phyloP scores from a whole-genome alignment of 2,329 filamentous ascomycete genomes.

The Raffaelea deltoideospora region DNA sequence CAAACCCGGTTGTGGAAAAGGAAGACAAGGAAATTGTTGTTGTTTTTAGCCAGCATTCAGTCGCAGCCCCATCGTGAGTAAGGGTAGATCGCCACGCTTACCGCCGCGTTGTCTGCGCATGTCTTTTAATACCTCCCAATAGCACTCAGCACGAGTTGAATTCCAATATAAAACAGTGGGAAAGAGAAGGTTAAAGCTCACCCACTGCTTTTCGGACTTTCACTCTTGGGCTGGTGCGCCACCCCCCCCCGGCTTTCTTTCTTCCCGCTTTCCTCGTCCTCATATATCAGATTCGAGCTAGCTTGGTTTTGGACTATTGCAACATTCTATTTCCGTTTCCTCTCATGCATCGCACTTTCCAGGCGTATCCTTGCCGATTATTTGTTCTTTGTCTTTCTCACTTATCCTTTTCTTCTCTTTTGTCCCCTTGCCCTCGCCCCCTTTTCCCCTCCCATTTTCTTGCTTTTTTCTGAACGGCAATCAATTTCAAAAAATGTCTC shows the following conservation, averaged over 20 bases:
- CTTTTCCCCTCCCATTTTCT: background rate
- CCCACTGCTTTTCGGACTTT: too few relatives aligned
- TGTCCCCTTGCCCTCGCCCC: background rate
- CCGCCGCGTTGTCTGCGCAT: too few relatives aligned
- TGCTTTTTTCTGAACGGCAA: background rate
- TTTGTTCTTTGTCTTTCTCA: background rate
- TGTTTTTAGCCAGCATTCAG: too few relatives aligned
- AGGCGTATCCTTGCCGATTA: background rate
- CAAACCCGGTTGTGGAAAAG: too few relatives aligned
- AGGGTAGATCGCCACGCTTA: too few relatives aligned
- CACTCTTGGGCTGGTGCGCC: too few relatives aligned
- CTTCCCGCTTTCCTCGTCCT: background rate
- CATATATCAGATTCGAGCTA: background rate
- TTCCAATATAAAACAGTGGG: too few relatives aligned
- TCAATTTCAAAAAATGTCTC: constrained; percentile 21
- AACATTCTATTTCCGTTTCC: background rate
- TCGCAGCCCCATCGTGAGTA: too few relatives aligned
- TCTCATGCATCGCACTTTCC: background rate
- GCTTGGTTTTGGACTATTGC: background rate
- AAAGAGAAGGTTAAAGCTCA: too few relatives aligned
- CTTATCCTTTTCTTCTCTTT: background rate
- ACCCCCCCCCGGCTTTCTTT: background rate
- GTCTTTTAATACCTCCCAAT: too few relatives aligned
- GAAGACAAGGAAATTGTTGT: too few relatives aligned
- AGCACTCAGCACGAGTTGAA: too few relatives aligned